phyloP scores from a whole-genome alignment of 495 filamentous ascomycete species.

The Penicillium parvum region DNA sequence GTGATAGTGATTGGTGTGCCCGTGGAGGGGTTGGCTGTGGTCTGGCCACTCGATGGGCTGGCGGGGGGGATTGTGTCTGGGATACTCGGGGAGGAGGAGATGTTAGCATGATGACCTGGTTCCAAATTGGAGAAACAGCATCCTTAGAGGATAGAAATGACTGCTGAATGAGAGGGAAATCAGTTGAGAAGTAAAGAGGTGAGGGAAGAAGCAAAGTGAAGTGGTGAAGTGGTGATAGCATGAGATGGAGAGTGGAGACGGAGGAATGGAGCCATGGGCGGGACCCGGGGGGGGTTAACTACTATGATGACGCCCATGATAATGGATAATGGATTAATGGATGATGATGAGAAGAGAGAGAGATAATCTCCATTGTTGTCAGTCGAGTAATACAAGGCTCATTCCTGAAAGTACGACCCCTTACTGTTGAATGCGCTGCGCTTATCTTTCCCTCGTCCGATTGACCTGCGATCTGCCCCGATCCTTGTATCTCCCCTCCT shows the following conservation, averaged over 20 bases:
- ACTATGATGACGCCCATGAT: conserved; percentile 13
- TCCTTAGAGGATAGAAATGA: too few relatives aligned
- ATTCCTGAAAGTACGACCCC: conserved; percentile 14
- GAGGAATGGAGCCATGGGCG: conserved; percentile 9
- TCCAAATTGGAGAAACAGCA: too few relatives aligned
- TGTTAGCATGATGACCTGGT: neutral
- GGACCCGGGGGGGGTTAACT: conserved; percentile 5
- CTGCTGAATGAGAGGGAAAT: neutral
- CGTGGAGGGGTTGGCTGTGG: conserved; percentile 3
- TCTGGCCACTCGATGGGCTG: neutral
- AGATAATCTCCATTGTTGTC: neutral
- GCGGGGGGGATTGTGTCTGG: neutral
- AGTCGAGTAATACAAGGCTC: neutral
- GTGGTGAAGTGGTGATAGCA: neutral
- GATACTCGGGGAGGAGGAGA: neutral
- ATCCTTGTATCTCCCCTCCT: neutral
- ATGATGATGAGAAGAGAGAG: conserved; percentile 20
- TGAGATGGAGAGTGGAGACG: conserved; percentile 7
- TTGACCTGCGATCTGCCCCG: too few relatives aligned
- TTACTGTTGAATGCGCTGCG: conserved; percentile 6
- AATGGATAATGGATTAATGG: too few relatives aligned
- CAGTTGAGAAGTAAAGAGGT: neutral
- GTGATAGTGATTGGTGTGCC: conserved; percentile 12
- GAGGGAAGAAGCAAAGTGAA: neutral
- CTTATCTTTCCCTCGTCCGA: conserved; percentile 13